A percentile compares a stretch with the other conserved stretches of the same genome.
Conservation (phyloP, 768 basidiomycete genomes). For the Mycena leptocephala region DNA sequence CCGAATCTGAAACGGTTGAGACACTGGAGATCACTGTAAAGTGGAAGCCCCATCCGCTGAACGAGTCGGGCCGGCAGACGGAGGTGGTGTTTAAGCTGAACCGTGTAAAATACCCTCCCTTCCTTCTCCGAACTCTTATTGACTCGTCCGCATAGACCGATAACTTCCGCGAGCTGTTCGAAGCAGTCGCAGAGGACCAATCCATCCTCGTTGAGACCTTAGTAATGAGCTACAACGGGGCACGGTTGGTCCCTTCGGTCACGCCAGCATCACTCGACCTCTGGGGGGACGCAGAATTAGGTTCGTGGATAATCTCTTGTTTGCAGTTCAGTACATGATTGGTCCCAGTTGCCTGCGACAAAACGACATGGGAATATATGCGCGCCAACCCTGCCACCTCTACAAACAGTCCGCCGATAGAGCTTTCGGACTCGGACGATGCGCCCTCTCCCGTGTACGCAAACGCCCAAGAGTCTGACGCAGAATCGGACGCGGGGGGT, state of each 20-base stretch:
- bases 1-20: constrained; percentile 45
- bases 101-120: constrained; percentile 60
- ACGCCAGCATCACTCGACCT: constrained; percentile 78
- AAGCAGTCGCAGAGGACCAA: constrained; percentile 76
- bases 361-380: constrained; percentile 75
- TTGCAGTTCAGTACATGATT: background rate
- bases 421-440: constrained; percentile 39
- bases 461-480: constrained; percentile 59
- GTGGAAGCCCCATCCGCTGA: constrained; percentile 79
- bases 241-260: constrained; percentile 78
- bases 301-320: constrained; percentile 54
- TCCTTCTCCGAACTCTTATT: background rate
- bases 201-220: constrained; percentile 66
- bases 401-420: constrained; percentile 14
- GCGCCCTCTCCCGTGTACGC: constrained; percentile 46
- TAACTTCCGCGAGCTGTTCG: constrained; percentile 76
- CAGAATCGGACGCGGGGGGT: constrained; percentile 61
- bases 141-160: constrained; percentile 64
- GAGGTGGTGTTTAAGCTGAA: constrained; percentile 71
- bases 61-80: constrained; percentile 55
- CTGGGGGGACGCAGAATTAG: constrained; percentile 78
- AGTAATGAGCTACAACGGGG: constrained; percentile 73
- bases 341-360: constrained; percentile 75
- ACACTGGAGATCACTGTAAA: constrained; percentile 69
- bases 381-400: constrained; percentile 50